A percentile compares a stretch with the other conserved stretches of the same genome.
Evolutionary conservation across 768 basidiomycete genomes (phyloP).

Genomic region (Tylopilus sp.): DNA sequence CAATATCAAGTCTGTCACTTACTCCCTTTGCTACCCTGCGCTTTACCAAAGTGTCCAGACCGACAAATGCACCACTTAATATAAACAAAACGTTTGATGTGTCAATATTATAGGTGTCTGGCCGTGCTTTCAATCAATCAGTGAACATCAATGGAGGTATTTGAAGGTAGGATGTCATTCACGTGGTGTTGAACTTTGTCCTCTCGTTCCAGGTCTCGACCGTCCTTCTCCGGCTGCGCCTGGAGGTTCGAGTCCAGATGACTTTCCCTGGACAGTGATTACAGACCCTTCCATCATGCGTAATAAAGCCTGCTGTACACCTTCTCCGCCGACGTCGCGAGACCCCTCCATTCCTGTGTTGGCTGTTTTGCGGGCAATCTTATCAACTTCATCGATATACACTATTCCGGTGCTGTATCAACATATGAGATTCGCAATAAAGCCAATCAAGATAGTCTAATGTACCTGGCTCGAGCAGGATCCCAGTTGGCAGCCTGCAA

Average conservation of each 20-base stretch:
- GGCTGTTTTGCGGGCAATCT: conserved; percentile 66
- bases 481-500: conserved; percentile 91
- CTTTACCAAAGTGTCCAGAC: conserved; percentile 79
- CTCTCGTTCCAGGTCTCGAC: conserved; percentile 48
- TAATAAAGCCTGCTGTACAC: conserved; percentile 89
- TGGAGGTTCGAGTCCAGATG: conserved; percentile 43
- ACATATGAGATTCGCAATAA: conserved; percentile 3
- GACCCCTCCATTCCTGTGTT: conserved; percentile 62
- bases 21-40: conserved; percentile 83
- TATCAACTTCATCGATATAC: conserved; percentile 96
- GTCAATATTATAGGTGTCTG: conserved; percentile 74
- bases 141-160: background rate
- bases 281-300: conserved; percentile 93
- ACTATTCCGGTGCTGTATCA: conserved; percentile 81
- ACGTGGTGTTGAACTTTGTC: conserved; percentile 35
- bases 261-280: conserved; percentile 78
- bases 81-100: conserved; percentile 95
- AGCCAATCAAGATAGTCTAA: background rate
- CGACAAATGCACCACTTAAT: conserved; percentile 92
- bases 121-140: conserved; percentile 41
- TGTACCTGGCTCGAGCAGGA: conserved; percentile 75
- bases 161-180: conserved; percentile 1
- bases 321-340: conserved; percentile 92
- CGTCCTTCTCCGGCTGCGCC: conserved; percentile 44
- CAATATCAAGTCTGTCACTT: conserved; percentile 28